phyloP scores from a whole-genome alignment of 768 basidiomycete species.

The Lentinula boryana region DNA sequence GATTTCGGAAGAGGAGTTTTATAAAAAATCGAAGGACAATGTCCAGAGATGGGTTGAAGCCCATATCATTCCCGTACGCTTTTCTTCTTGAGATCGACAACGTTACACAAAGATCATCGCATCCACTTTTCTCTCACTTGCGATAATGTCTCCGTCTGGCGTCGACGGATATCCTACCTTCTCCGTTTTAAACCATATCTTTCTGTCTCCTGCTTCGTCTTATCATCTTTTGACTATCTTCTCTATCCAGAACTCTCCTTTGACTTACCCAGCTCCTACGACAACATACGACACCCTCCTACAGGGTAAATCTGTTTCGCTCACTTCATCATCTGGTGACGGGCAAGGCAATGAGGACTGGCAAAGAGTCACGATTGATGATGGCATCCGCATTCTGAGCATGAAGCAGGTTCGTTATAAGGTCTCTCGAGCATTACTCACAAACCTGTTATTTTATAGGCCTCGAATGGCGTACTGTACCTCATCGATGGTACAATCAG shows the following conservation, averaged over 20 bases:
- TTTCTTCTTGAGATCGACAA: not conserved
- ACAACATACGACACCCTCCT: constrained; percentile 52
- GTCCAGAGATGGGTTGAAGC: constrained; percentile 78
- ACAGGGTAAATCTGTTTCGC: constrained; percentile 49
- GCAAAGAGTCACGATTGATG: constrained; percentile 52
- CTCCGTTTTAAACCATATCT: not conserved
- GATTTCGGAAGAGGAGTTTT: constrained; percentile 65
- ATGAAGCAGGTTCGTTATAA: constrained; percentile 50
- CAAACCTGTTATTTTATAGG: constrained; percentile 19
- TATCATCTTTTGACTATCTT: constrained; percentile 18
- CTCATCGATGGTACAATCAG: constrained; percentile 34
- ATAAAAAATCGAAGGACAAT: constrained; percentile 53
- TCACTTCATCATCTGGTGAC: constrained; percentile 33
- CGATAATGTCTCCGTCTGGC: not conserved
- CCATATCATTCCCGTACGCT: constrained; percentile 75
- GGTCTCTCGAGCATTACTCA: not conserved
- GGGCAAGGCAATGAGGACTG: constrained; percentile 42
- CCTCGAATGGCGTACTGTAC: constrained; percentile 36
- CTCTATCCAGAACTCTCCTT: constrained; percentile 20
- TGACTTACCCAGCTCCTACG: constrained; percentile 38
- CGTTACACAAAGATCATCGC: not conserved
- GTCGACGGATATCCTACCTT: not conserved
- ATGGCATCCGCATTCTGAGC: constrained; percentile 45
- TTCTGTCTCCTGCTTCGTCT: not conserved
- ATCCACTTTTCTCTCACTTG: not conserved